These are phyloP conservation scores for Trichosporon sp. DNA, from an alignment of 1,284 basidiomycete species.

Conservation along the genomic window DNA sequence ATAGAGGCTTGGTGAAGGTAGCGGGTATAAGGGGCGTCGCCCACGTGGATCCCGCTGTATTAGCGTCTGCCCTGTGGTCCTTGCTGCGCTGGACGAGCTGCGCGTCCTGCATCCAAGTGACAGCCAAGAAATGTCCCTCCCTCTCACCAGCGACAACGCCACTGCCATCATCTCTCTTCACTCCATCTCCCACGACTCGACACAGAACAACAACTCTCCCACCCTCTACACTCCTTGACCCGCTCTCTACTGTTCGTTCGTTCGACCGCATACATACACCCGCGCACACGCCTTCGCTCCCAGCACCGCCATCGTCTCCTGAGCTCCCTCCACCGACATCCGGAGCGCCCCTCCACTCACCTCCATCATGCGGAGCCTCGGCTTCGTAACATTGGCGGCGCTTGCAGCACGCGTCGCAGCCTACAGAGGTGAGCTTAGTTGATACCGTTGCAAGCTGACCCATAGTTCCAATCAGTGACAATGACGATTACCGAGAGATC, in stretches of 20 bases:
- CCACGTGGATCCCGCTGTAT: background rate
- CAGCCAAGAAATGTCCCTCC: conserved; percentile 8
- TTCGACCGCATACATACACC: background rate
- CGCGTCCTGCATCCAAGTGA: background rate
- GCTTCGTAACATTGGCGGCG: conserved; percentile 22
- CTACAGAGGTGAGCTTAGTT: conserved; percentile 25
- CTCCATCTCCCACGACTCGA: background rate
- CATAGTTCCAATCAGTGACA: conserved; percentile 57
- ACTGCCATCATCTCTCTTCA: background rate
- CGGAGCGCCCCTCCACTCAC: conserved; percentile 11
- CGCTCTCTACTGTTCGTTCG: background rate
- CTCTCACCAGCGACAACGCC: background rate
- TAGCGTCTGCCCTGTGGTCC: background rate
- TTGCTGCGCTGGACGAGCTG: background rate
- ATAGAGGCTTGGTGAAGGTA: background rate
- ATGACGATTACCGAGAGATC: conserved; percentile 72
- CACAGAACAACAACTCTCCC: background rate
- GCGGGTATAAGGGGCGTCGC: conserved; percentile 1
- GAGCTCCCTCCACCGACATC: conserved; percentile 6
- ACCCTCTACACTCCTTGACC: conserved; percentile 6
- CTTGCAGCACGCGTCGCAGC: conserved; percentile 19
- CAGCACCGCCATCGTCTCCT: background rate
- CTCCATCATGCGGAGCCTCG: conserved; percentile 22
- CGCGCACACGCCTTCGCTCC: background rate
- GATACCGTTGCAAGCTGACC: background rate